Percentiles rank a stretch among this genome's conserved stretches.
These are phyloP conservation scores for Clathrospora elynae DNA, from an alignment of 2,329 filamentous ascomycete species.

Conservation along the genomic window DNA sequence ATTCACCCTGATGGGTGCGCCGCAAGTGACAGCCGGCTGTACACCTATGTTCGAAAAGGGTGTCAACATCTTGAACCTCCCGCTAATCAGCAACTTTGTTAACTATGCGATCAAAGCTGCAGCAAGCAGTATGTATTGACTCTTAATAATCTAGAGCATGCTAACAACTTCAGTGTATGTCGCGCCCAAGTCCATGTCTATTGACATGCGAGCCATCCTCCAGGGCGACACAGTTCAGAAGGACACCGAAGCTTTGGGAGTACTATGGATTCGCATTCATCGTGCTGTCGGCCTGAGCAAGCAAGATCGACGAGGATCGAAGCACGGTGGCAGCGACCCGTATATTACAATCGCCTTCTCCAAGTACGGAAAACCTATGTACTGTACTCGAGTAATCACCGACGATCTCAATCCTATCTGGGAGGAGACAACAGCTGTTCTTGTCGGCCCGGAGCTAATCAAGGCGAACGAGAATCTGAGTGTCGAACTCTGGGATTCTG, in stretches of 20 bases:
- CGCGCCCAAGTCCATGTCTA: constrained; percentile 89
- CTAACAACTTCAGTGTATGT: constrained; percentile 70
- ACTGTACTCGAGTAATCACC: constrained; percentile 93
- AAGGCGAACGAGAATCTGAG: constrained; percentile 92
- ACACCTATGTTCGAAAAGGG: constrained; percentile 90
- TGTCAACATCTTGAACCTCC: constrained; percentile 88
- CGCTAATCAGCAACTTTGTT: constrained; percentile 93
- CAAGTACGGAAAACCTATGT: constrained; percentile 97
- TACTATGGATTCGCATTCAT: constrained; percentile 93
- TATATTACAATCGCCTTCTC: constrained; percentile 95
- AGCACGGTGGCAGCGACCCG: constrained; percentile 87
- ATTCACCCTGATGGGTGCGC: constrained; percentile 91
- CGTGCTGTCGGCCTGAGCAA: constrained; percentile 87
- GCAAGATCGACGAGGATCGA: constrained; percentile 81
- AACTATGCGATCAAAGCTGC: constrained; percentile 92
- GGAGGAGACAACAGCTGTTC: constrained; percentile 81
- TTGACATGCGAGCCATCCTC: constrained; percentile 88
- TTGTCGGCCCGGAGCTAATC: constrained; percentile 88
- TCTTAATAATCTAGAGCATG: background rate
- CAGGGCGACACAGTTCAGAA: constrained; percentile 92
- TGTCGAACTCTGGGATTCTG: constrained; percentile 95
- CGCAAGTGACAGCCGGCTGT: constrained; percentile 86
- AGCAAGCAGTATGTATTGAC: constrained; percentile 58
- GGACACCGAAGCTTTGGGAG: constrained; percentile 80
- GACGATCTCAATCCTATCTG: constrained; percentile 93